Percentiles rank a stretch among this genome's conserved stretches.
Conservation (phyloP, 352 stramenopile genomes). For the Phytopythium aichiense region DNA sequence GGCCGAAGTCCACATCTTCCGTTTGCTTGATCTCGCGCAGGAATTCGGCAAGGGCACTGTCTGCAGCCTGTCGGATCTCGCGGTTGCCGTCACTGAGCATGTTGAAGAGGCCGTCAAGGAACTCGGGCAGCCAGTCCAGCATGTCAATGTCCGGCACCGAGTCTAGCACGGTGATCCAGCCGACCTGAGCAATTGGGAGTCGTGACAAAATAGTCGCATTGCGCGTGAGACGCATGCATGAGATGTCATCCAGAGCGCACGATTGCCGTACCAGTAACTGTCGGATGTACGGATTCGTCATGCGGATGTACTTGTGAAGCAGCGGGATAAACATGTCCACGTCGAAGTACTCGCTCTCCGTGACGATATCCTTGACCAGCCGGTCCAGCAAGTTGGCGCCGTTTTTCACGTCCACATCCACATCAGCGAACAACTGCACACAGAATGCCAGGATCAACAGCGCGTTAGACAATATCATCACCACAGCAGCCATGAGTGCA, state of each 20-base stretch:
- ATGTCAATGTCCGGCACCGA: constrained; percentile 99
- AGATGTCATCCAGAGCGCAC: background rate
- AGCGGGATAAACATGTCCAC: constrained; percentile 99
- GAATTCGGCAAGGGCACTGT: constrained; percentile 94
- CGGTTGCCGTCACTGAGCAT: constrained; percentile 99
- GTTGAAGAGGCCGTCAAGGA: constrained; percentile 99
- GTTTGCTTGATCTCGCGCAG: constrained; percentile 96
- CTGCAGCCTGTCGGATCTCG: constrained; percentile 96
- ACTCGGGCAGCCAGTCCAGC: constrained; percentile 97
- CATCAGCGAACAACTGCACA: constrained; percentile 95
- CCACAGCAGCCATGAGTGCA: background rate
- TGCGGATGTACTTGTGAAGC: constrained; percentile 98
- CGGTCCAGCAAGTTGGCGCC: constrained; percentile 85
- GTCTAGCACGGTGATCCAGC: constrained; percentile 99
- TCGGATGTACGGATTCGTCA: constrained; percentile 99
- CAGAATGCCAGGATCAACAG: constrained; percentile 26
- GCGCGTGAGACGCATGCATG: background rate
- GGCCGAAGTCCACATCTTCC: constrained; percentile 96
- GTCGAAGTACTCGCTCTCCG: constrained; percentile 97
- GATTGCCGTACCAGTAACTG: constrained; percentile 88
- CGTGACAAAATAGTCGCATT: background rate
- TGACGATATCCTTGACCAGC: constrained; percentile 99
- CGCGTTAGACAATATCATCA: constrained; percentile 18
- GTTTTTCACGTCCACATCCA: constrained; percentile 99
- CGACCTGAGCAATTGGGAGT: constrained; percentile 29